phyloP scores from a whole-genome alignment of 1,139 yeast species.

The Meyerozyma smithsonii region DNA sequence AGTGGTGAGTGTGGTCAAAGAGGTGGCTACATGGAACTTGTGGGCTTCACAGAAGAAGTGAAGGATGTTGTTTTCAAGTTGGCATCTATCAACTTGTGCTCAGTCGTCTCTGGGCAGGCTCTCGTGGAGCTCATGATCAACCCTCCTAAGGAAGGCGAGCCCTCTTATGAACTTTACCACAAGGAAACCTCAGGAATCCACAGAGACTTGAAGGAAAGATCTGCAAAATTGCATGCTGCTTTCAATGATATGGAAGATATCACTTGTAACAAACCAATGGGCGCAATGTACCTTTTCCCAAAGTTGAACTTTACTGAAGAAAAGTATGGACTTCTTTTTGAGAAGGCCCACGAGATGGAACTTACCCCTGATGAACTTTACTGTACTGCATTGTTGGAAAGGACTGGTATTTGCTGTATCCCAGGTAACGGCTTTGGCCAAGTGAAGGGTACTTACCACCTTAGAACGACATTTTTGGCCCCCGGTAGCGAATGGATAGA shows the following conservation, averaged over 20 bases:
- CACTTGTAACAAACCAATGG: conserved; percentile 81
- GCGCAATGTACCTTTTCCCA: conserved; percentile 98
- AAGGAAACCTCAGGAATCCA: conserved; percentile 60
- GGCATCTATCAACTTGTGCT: conserved; percentile 86
- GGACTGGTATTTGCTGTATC: conserved; percentile 95
- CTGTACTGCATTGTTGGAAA: conserved; percentile 74
- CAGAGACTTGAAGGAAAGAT: conserved; percentile 57
- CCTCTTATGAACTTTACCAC: conserved; percentile 63
- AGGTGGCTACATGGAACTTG: conserved; percentile 96
- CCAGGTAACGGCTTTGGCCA: conserved; percentile 99
- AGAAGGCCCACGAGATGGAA: conserved; percentile 51
- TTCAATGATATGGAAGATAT: conserved; percentile 77
- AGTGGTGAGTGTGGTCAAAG: conserved; percentile 99
- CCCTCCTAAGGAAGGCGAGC: conserved; percentile 79
- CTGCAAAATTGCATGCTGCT: conserved; percentile 60
- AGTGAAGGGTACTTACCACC: conserved; percentile 78
- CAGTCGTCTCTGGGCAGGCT: conserved; percentile 93
- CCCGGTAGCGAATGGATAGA: conserved; percentile 90
- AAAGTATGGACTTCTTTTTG: conserved; percentile 47
- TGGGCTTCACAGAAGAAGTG: conserved; percentile 72
- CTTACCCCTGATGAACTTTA: conserved; percentile 79
- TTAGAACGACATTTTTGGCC: conserved; percentile 93
- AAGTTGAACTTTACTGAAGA: conserved; percentile 53
- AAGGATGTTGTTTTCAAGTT: conserved; percentile 70
- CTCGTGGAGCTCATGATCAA: conserved; percentile 87